Evolutionary conservation across 1,284 basidiomycete genomes (phyloP), one percentile per base, ranked within the genome.

Genomic region (Ganoderma resinaceum): DNA sequence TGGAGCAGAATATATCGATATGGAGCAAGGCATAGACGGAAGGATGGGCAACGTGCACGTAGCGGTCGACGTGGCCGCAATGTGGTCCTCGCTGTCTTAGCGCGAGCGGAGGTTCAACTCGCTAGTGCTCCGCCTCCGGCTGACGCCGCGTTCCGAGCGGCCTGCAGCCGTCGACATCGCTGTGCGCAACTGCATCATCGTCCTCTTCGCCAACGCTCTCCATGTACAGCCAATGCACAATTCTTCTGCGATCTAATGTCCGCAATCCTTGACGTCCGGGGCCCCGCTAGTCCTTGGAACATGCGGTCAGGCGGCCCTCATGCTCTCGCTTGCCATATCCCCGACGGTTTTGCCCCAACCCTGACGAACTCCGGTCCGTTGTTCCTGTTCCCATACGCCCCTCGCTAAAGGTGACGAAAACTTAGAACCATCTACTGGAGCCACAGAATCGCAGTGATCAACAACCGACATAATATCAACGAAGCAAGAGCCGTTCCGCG

Each of bases 61-160:
- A 4, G 37, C 37, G 23, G 38, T 59, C 58, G 26, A 35, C n/a
- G 58, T 59, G 33, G 58, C 37, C 35, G 37, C 23, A n/a, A 40
- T 29, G 38, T 37, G 23, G 29, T 43, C 42, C 20, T 20, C 42
- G 42, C 6, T 35, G 9, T 31, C 42, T 61, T 61, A 46, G 60
- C 42, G 40, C 66, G 66, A 67, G 66, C 66, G 62, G 66, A 64
- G 62, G 62, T 62, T 64, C 62, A 49, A 62, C 55, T 57, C 29
- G 26, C 1, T n/a, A n/a, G 26, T 31, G 31, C 16, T 57, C 53
- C 53, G 53, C 31, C 29, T 35, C 20, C 55, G 29, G 55, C 31
- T n/a, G 55, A 5, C 33, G 29, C 55, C 55, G 42, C 43, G 38
- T 61, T 43, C 59, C 59, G 59, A 42, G 37, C 59, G 3, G 6